Conservation (phyloP, 2,329 filamentous ascomycete genomes). For the Aureobasidium sp. region DNA sequence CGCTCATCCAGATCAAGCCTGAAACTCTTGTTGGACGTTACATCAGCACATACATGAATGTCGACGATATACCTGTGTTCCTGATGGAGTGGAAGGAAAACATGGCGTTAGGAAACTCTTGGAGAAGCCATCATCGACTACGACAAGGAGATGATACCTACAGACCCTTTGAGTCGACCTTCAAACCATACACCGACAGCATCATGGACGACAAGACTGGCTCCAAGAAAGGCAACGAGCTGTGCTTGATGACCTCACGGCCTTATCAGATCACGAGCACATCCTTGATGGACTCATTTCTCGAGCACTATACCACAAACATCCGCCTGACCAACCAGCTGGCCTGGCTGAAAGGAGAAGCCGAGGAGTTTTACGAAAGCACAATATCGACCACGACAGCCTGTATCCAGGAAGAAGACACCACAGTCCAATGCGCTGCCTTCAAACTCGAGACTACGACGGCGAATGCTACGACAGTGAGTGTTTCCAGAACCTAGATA, state of each 20-base stretch:
- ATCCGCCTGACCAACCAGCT: neutral
- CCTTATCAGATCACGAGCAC: neutral
- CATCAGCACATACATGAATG: conserved; percentile 2
- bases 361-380: neutral
- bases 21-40: neutral
- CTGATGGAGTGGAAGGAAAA: neutral
- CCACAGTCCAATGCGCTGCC: neutral
- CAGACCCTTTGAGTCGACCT: neutral
- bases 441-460: neutral
- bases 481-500: neutral
- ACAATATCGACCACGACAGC: neutral
- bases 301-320: neutral
- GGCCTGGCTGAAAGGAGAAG: neutral
- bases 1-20: neutral
- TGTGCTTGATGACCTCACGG: conserved; percentile 5
- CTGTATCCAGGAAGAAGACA: neutral
- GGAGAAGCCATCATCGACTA: neutral
- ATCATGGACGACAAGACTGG: neutral
- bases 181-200: neutral
- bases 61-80: neutral
- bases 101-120: neutral
- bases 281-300: conserved; percentile 1
- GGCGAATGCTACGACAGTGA: neutral
- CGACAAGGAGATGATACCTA: neutral
- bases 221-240: neutral